Base-by-base conservation (phyloP, 352 stramenopile species). In the Globisporangium abappressorium region DNA sequence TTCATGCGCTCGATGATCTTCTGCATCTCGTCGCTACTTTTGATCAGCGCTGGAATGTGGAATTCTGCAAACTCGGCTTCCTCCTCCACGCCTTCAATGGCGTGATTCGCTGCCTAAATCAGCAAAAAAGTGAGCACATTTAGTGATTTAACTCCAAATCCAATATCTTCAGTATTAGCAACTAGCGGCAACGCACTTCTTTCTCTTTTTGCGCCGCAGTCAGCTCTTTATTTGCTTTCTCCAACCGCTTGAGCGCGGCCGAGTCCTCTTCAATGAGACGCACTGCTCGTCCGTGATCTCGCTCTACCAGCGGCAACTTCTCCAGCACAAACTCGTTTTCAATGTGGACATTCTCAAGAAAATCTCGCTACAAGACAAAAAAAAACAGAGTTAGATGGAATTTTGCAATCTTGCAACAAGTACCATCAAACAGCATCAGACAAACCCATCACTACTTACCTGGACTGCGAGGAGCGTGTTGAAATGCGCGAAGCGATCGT, bases 51-150 rank as follows among this genome's bases (percentile, higher is more conserved):
- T 7, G 81, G 80, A 0, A 79, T 83, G 57, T 94, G 83, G 22
- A 85, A 87, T 55, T 91, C 85, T 0, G 84, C 83, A 62, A 93
- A 89, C 60, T 92, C 81, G 1, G 84, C 84, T 49, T 93, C 84
- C 70, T 94, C 83, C 65, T 93, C 83, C 1, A 92, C 82, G 3
- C 84, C 86, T 78, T 90, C 81, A 3, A 87, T 79, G 0, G 78
- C 79, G 36, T 83, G 77, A 61, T 77, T 76, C 2, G 80, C 81
- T 7, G 64, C 62, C 79, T 89, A 61, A 26, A 46, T 9, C 43
- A 26, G 22, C 4, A 2, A 49, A 12, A 61, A 22, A 26, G 24
- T 1, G 24, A 26, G 24, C 24, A 26, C 24, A 26, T 26, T 26
- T 26, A 26, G 24, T 26, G 24, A 26, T 26, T 26, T 26, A 26